Evolutionary conservation across 345 rosid genomes (phyloP), one percentile per base, ranked within the genome.

Genomic region (Mercurialis annua): DNA sequence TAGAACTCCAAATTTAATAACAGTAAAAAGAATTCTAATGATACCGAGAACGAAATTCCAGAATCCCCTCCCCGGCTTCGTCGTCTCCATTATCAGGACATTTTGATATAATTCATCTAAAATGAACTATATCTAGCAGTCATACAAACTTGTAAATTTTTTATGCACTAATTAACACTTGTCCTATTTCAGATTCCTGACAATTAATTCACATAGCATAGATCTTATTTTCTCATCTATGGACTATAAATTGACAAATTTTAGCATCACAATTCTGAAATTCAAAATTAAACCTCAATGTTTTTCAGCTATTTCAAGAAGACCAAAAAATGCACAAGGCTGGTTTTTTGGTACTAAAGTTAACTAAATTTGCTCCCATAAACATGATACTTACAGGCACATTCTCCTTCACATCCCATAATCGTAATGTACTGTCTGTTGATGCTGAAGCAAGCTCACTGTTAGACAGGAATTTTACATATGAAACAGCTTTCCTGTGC

Each of bases 381-480:
- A 48, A 62, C 6, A 66, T 46, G 21, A 49, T 58, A 82, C 90
- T 85, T 69, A 91, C 98, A 0, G 96, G 96, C 42, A 85, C 50
- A 71, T 92, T 90, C 57, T 92, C 88, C 83, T 88, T 90, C 59
- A 95, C 98, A 66, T 95, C 98, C 99, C 99, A 92, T 59, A 92
- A 76, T 29, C 98, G 81, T 69, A 95, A 79, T 14, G 99, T 90
- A 79, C 94, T 90, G 81, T 95, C 99, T 8, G 98, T 95, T 15
- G 99, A 95, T 49, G 98, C 98, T 66, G 98, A 95, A 74, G 97
- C 92, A 70, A 92, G 99, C 85, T 95, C 99, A 46, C 82, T 78
- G 76, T 82, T 83, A 40, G 99, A 92, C 82, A 95, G 79, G 80
- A 92, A 92, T 70, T 95, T 92, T 69, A 95, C 98, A 74, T 95